Percentiles rank a stretch among this genome's conserved stretches.
These are phyloP conservation scores for Claviceps fusiformis DNA, from an alignment of 2,329 filamentous ascomycete species.

Conservation along the genomic window DNA sequence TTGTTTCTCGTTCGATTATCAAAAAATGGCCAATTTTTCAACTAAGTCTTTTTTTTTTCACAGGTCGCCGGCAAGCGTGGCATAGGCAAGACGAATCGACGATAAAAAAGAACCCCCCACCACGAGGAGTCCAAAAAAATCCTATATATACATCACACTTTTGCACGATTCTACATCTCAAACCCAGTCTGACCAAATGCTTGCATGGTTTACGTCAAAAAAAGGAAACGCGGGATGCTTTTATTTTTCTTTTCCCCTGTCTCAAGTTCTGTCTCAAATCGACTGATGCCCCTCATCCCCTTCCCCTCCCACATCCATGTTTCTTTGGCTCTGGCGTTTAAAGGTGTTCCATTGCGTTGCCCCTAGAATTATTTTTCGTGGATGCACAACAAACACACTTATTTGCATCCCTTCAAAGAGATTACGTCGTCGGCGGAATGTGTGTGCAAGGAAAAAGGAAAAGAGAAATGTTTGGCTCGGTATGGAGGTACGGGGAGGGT, in stretches of 20 bases:
- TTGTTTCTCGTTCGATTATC: not conserved
- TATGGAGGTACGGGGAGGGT: too few species aligned
- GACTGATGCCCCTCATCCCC: not conserved
- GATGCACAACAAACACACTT: too few species aligned
- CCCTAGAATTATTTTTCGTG: not conserved
- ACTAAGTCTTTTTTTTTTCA: slow-evolving; percentile 9
- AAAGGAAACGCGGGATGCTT: not conserved
- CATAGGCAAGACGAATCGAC: slow-evolving; percentile 74
- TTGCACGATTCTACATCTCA: not conserved
- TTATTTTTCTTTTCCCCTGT: not conserved
- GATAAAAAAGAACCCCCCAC: slow-evolving; percentile 28
- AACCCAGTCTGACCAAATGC: not conserved
- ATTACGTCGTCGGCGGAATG: too few species aligned
- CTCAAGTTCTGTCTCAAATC: too few species aligned
- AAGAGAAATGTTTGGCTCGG: too few species aligned
- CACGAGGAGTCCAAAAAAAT: not conserved
- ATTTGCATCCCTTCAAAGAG: too few species aligned
- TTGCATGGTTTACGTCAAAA: not conserved
- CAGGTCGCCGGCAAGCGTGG: slow-evolving; percentile 83
- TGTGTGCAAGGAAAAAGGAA: too few species aligned
- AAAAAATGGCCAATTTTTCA: slow-evolving; percentile 12
- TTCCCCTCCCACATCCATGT: not conserved
- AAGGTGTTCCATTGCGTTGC: not conserved
- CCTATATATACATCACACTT: too few species aligned
- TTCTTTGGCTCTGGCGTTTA: not conserved